Conservation (phyloP, 768 basidiomycete species). For the Omphalotus guepiniiformis region DNA sequence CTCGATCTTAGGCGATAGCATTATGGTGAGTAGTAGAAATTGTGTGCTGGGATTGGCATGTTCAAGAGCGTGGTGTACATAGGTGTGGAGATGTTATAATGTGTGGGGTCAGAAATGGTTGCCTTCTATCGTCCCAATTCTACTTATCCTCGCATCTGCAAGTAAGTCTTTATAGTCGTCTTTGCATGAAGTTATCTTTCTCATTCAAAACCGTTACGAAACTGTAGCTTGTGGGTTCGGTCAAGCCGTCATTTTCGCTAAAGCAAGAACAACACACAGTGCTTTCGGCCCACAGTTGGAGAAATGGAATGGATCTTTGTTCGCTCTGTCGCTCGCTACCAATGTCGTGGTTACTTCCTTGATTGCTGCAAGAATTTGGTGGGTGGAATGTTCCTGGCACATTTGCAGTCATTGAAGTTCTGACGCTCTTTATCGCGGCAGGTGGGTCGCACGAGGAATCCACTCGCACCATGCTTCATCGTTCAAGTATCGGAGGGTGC, state of each 20-base stretch:
- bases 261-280: constrained; percentile 22
- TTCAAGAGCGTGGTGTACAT: background rate
- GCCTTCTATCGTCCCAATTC: constrained; percentile 24
- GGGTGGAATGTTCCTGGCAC: background rate
- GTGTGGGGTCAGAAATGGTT: constrained; percentile 29
- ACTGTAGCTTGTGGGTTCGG: constrained; percentile 26
- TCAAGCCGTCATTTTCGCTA: constrained; percentile 25
- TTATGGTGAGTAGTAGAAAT: constrained; percentile 11
- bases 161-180: constrained; percentile 13
- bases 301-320: constrained; percentile 31
- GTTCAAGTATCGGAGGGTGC: constrained; percentile 21
- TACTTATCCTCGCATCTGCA: constrained; percentile 26
- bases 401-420: background rate
- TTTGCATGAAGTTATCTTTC: background rate
- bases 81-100: constrained; percentile 24
- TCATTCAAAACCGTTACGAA: no score
- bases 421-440: background rate
- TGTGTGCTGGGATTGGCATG: background rate
- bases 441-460: constrained; percentile 12
- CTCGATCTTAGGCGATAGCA: constrained; percentile 29
- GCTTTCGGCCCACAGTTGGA: constrained; percentile 28
- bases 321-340: constrained; percentile 28
- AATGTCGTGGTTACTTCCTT: constrained; percentile 29
- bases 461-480: constrained; percentile 14
- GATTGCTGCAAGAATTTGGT: constrained; percentile 31